phyloP scores from a whole-genome alignment of 306 rosid species.

The Pterocarpus santalinus region DNA sequence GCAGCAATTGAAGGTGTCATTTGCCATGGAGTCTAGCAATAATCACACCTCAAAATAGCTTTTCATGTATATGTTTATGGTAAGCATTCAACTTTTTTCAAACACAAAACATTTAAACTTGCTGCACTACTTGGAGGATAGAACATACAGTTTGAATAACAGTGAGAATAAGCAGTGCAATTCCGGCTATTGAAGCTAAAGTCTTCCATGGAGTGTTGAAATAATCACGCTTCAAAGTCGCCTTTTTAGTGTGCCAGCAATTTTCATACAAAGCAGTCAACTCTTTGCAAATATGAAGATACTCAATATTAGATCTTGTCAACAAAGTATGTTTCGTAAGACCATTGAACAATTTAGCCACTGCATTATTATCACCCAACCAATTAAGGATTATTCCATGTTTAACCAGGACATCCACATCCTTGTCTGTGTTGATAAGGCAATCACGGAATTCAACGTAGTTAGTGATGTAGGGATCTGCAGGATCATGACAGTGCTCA shows the following conservation, averaged over 20 bases:
- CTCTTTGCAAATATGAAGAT: not conserved
- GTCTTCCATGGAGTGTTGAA: constrained; percentile 41
- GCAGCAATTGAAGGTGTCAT: no score
- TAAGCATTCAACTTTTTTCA: no score
- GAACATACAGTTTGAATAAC: not conserved
- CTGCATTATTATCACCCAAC: constrained; percentile 7
- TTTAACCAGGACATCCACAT: constrained; percentile 37
- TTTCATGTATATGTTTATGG: no score
- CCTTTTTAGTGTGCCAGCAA: constrained; percentile 31
- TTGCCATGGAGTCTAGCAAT: no score
- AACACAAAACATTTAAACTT: no score
- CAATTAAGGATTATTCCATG: not conserved
- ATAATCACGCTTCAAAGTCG: constrained; percentile 36
- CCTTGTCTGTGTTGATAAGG: constrained; percentile 5
- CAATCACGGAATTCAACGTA: not conserved
- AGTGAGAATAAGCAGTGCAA: not conserved
- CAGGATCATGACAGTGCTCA: not conserved
- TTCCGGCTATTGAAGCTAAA: constrained; percentile 29
- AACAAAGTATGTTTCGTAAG: not conserved
- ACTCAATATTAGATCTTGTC: not conserved
- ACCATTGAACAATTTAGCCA: not conserved
- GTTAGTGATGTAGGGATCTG: not conserved
- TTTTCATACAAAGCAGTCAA: not conserved
- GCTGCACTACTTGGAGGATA: not conserved
- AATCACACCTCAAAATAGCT: no score